Percentiles rank a stretch among this genome's conserved stretches.
Conservation (phyloP, 257 asterid genomes). For the Gynochthodes officinalis region DNA sequence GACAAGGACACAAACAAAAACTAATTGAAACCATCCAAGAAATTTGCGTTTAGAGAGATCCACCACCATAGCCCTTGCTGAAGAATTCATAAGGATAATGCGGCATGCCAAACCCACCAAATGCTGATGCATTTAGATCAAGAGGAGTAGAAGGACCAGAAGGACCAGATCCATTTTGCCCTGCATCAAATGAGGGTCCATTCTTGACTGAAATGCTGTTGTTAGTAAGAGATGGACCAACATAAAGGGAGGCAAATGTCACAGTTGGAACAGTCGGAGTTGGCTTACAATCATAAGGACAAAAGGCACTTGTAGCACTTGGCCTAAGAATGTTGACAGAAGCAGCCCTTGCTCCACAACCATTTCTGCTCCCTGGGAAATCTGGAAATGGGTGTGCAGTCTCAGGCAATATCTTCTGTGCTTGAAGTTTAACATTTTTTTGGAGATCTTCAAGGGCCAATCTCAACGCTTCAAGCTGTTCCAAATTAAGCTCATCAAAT, state of each 20-base stretch:
- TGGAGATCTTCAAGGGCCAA: conserved; percentile 10
- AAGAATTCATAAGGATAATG: not conserved
- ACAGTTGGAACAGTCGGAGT: not conserved
- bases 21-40: not conserved
- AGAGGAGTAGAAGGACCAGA: not conserved
- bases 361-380: not conserved
- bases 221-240: not conserved
- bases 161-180: not conserved
- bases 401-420: not conserved
- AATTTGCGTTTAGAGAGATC: not conserved
- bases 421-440: not conserved
- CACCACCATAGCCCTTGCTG: not conserved
- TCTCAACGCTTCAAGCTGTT: conserved; percentile 14
- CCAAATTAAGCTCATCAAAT: conserved; percentile 8
- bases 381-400: not conserved
- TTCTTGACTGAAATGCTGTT: not conserved
- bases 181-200: not conserved
- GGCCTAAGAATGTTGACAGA: not conserved
- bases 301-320: not conserved
- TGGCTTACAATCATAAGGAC: not conserved
- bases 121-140: not conserved
- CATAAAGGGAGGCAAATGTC: not conserved
- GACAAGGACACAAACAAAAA: not conserved
- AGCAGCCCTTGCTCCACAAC: not conserved
- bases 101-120: not conserved